A percentile compares a stretch with the other conserved stretches of the same genome.
Evolutionary conservation across 2,329 filamentous ascomycete species (phyloP).

Genomic region (Rhynchosporium secalis): DNA sequence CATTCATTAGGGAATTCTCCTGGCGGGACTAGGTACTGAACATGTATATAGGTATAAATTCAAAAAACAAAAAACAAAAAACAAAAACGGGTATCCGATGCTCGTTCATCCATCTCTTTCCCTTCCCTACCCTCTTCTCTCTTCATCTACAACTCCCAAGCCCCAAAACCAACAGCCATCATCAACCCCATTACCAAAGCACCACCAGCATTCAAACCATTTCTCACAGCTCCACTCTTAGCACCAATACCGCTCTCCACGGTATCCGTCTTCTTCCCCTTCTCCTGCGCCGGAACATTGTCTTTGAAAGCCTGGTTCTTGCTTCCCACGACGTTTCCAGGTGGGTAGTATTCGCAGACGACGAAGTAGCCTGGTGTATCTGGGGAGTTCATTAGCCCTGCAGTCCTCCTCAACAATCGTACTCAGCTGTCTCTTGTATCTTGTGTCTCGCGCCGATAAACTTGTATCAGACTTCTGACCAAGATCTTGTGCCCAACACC

Average conservation of each 20-base stretch:
- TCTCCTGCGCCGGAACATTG: constrained; percentile 32
- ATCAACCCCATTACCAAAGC: constrained; percentile 7
- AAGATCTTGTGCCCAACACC: neutral
- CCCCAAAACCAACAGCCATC: constrained; percentile 1
- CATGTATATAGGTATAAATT: too few relatives aligned
- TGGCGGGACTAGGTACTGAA: too few relatives aligned
- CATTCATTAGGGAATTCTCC: too few relatives aligned
- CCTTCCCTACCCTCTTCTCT: neutral
- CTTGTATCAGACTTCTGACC: too few relatives aligned
- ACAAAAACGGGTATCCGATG: neutral
- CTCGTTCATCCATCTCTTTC: neutral
- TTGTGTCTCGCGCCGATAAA: neutral
- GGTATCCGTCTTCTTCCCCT: constrained; percentile 33
- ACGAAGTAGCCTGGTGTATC: constrained; percentile 58
- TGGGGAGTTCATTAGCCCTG: constrained; percentile 2
- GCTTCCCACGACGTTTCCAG: constrained; percentile 60
- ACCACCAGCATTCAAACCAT: constrained; percentile 6
- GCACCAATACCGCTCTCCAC: constrained; percentile 32
- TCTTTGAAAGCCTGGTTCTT: constrained; percentile 50
- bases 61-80: neutral
- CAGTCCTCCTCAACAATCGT: neutral
- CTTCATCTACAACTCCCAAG: neutral
- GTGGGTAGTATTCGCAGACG: constrained; percentile 69
- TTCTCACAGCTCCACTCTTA: constrained; percentile 12
- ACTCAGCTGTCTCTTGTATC: too few relatives aligned